These are phyloP conservation scores for Dentiscutata heterogama DNA, from an alignment of 371 early-diverging fungal genomes.

Conservation along the genomic window DNA sequence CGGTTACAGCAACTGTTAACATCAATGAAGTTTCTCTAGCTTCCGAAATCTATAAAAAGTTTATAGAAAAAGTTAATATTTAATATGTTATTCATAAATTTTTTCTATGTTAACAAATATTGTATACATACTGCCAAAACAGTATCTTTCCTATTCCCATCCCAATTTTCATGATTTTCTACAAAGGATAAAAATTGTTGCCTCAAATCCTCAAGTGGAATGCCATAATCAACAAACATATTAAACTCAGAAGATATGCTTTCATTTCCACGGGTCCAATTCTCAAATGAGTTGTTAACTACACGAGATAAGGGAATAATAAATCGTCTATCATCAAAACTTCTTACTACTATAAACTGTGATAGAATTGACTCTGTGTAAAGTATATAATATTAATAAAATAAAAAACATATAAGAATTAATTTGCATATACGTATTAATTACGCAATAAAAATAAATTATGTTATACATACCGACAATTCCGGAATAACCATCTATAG, in stretches of 20 bases:
- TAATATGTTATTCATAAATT: too few species aligned
- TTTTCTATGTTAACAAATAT: not conserved
- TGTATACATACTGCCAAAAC: not conserved
- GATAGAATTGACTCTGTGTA: slow-evolving; percentile 57
- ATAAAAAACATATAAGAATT: not conserved
- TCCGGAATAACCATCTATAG: slow-evolving; percentile 50
- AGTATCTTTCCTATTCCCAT: slow-evolving; percentile 26
- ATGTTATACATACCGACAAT: slow-evolving; percentile 29
- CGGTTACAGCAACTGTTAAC: not conserved
- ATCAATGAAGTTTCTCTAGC: slow-evolving; percentile 2
- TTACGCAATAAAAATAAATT: not conserved
- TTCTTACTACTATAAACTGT: slow-evolving; percentile 54
- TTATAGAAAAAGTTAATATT: too few species aligned
- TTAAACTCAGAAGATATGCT: slow-evolving; percentile 1
- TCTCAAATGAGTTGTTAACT: slow-evolving; percentile 43
- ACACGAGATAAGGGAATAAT: slow-evolving; percentile 56
- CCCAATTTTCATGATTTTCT: slow-evolving; percentile 36
- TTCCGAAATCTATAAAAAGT: slow-evolving; percentile 21
- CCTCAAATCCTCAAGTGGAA: slow-evolving; percentile 41
- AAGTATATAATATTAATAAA: slow-evolving; percentile 1
- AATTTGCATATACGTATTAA: not conserved
- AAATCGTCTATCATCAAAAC: slow-evolving; percentile 52
- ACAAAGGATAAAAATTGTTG: slow-evolving; percentile 8
- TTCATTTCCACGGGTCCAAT: slow-evolving; percentile 24
- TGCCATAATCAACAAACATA: slow-evolving; percentile 42